Base-by-base conservation (phyloP, 352 stramenopile species). In the Phytopythium oedochilum region DNA sequence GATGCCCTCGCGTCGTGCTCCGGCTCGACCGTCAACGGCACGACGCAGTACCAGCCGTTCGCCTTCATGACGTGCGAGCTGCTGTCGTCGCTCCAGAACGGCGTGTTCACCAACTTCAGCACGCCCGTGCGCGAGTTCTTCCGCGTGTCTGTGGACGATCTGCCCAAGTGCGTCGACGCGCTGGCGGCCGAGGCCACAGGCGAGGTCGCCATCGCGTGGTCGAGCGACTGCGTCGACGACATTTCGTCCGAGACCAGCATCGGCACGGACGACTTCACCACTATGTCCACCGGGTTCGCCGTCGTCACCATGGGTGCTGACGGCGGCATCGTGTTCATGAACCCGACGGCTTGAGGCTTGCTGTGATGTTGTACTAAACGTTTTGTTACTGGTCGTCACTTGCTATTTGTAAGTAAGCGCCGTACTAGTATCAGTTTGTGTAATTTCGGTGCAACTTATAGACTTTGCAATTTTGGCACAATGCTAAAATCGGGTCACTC, bases 21-120 rank as follows among this genome's bases (percentile, higher is more conserved):
- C 12, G 65, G 71, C 15, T 86, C 75, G 14, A 63, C 50, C 15
- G n/a, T 89, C 31, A 71, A 59, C 0, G 79, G 79, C 3, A 56
- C 57, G 5, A 68, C 58, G 12, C 65, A 57, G 11, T 75, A 86
- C 35, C 60, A 61, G 22, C 36, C 73, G 35, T 84, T 77, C 50
- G 77, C 76, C 5, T 80, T 75, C 36, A 78, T 88, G 52, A 72
- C 76, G 17, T 89, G 79, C 28, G 75, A 89, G 45, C 57, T 89
- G 43, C 78, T 89, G 55, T 67, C 75, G 42, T 79, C 73, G 10
- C 57, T 85, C 42, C 73, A 86, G 57, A 89, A 89, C 46, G 75
- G 79, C n/a, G 77, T 83, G 12, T 88, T 89, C 53, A 88, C 77
- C 15, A 89, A 85, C 55, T 87, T 86, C 43, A 89, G 79, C 44